Conservation (phyloP, 768 basidiomycete species). For the Leucogyrophana mollusca region DNA sequence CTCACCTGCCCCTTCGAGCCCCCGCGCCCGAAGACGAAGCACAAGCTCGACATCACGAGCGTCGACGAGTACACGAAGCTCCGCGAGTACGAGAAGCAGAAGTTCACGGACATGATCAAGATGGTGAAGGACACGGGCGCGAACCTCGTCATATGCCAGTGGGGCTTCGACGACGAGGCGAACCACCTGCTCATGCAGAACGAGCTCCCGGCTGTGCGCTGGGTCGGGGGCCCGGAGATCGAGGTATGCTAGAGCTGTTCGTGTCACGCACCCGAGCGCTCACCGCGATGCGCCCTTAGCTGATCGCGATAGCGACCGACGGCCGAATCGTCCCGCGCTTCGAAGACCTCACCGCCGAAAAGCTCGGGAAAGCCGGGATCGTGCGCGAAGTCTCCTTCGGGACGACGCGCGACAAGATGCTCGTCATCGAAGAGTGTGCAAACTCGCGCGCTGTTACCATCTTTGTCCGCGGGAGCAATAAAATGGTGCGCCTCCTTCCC, state of each 20-base stretch:
- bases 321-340: slow-evolving; percentile 98
- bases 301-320: slow-evolving; percentile 97
- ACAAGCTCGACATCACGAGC: slow-evolving; percentile 94
- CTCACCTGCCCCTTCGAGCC: slow-evolving; percentile 99
- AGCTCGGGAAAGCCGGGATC: slow-evolving; percentile 90
- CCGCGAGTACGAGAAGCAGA: slow-evolving; percentile 92
- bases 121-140: slow-evolving; percentile 95
- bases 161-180: slow-evolving; percentile 99
- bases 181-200: slow-evolving; percentile 99
- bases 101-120: slow-evolving; percentile 97
- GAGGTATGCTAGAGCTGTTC: slow-evolving; percentile 56
- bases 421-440: slow-evolving; percentile 98
- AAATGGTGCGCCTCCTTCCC: slow-evolving; percentile 72
- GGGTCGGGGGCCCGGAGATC: slow-evolving; percentile 99
- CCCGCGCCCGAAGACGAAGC: slow-evolving; percentile 98
- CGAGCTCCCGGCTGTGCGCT: slow-evolving; percentile 93
- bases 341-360: slow-evolving; percentile 88
- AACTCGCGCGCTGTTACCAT: slow-evolving; percentile 96
- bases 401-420: slow-evolving; percentile 98
- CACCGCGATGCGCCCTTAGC: slow-evolving; percentile 47
- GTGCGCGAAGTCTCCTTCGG: slow-evolving; percentile 96
- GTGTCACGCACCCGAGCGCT: too few species aligned
- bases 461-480: slow-evolving; percentile 96
- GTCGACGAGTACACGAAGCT: slow-evolving; percentile 98
- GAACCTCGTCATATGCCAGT: slow-evolving; percentile 98